A percentile compares a stretch with the other conserved stretches of the same genome.
phyloP scores from a whole-genome alignment of 139 green algal genomes.

The Parachlorella kessleri region DNA sequence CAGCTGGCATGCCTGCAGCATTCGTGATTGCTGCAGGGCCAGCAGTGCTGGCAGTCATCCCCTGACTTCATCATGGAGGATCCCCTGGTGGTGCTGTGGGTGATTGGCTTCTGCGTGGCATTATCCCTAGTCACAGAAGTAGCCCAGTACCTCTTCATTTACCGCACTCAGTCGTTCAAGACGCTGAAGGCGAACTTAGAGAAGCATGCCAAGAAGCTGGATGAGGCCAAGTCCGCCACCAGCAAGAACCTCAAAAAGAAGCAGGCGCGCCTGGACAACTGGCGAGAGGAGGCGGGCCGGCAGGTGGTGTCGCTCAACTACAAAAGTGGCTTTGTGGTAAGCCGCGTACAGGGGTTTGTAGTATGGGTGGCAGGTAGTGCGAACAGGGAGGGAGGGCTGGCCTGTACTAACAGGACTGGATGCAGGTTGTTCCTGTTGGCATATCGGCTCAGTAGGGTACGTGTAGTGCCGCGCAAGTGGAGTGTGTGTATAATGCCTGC shows the following conservation, averaged over 20 bases:
- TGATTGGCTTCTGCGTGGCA: constrained; percentile 19
- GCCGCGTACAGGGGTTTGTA: no score
- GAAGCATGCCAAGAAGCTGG: constrained; percentile 15
- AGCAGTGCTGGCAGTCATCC: no score
- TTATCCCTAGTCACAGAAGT: constrained; percentile 19
- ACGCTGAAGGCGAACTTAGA: constrained; percentile 31
- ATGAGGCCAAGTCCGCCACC: constrained; percentile 13
- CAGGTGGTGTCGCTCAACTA: constrained; percentile 23
- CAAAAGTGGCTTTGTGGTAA: constrained; percentile 26
- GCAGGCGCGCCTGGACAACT: constrained; percentile 24
- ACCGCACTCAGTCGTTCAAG: constrained; percentile 27
- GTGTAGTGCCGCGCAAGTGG: no score
- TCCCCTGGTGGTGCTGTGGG: constrained; percentile 1
- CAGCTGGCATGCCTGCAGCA: no score
- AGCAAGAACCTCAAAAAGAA: constrained; percentile 38
- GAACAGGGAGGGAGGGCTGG: no score
- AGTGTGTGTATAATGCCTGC: no score
- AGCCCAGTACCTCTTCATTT: constrained; percentile 30
- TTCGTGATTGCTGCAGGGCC: no score
- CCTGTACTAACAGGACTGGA: no score
- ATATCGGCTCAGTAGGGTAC: no score
- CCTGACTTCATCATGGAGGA: no score
- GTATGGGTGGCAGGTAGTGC: no score
- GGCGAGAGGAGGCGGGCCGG: constrained; percentile 13
- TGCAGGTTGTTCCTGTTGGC: no score